Evolutionary conservation across 1,139 yeast species (phyloP).

Genomic region (Suhomyces chickasaworum): DNA sequence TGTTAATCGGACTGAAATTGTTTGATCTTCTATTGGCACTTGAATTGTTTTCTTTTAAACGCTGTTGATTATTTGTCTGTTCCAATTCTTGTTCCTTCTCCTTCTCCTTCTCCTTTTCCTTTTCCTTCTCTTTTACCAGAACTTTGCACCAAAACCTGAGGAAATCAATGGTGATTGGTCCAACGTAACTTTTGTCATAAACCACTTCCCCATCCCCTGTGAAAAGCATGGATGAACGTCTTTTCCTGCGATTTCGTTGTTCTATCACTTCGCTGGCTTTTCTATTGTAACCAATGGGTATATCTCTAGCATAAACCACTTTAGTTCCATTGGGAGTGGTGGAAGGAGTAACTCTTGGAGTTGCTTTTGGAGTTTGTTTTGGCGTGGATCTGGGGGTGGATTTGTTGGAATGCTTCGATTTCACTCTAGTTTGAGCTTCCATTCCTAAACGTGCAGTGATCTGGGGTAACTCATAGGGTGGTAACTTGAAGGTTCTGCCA

Average conservation of each 20-base stretch:
- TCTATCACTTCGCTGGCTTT: slow-evolving; percentile 17
- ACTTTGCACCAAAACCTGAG: slow-evolving; percentile 39
- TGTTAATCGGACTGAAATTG: slow-evolving; percentile 7
- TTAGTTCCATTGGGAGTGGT: neutral
- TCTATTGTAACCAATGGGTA: slow-evolving; percentile 7
- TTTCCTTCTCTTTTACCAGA: slow-evolving; percentile 26
- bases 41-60: neutral
- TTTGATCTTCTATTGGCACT: slow-evolving; percentile 1
- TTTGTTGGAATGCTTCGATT: slow-evolving; percentile 14
- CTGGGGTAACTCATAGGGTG: slow-evolving; percentile 32
- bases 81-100: slow-evolving; percentile 14
- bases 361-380: slow-evolving; percentile 10
- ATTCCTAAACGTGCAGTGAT: slow-evolving; percentile 20
- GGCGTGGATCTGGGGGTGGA: slow-evolving; percentile 15
- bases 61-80: slow-evolving; percentile 4
- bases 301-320: neutral
- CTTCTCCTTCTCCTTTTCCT: slow-evolving; percentile 25
- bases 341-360: neutral
- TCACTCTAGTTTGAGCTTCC: slow-evolving; percentile 9
- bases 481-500: slow-evolving; percentile 19
- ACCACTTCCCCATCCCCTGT: slow-evolving; percentile 26
- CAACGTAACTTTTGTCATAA: slow-evolving; percentile 37
- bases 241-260: slow-evolving; percentile 19
- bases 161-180: slow-evolving; percentile 44
- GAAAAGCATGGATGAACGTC: slow-evolving; percentile 37